Conservation (phyloP, 495 filamentous ascomycete genomes). For the Pyrenopolyporus hunteri region DNA sequence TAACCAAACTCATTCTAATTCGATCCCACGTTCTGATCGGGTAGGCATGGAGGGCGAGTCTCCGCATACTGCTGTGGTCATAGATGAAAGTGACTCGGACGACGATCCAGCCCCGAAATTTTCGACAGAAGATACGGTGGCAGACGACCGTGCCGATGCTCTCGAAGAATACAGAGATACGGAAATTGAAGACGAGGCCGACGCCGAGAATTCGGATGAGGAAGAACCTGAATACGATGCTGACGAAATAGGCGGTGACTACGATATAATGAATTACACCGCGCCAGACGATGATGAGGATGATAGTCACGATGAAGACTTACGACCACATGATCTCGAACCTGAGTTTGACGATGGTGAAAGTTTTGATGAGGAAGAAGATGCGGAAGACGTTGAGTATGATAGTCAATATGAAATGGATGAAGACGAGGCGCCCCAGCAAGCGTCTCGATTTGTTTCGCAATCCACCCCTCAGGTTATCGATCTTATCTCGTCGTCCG, state of each 20-base stretch:
- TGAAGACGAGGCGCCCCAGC: conserved; percentile 17
- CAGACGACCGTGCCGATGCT: conserved; percentile 27
- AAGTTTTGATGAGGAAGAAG: conserved; percentile 42
- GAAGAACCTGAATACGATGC: conserved; percentile 47
- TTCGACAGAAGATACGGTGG: conserved; percentile 29
- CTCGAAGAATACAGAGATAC: conserved; percentile 39
- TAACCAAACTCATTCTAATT: conserved; percentile 18
- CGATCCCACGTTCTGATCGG: conserved; percentile 19
- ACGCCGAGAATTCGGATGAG: conserved; percentile 44
- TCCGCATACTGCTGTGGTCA: conserved; percentile 36
- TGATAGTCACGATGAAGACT: conserved; percentile 46
- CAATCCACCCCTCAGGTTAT: conserved; percentile 45
- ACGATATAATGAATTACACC: conserved; percentile 40
- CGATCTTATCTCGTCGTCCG: conserved; percentile 48
- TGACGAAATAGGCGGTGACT: conserved; percentile 41
- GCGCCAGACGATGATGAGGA: conserved; percentile 46
- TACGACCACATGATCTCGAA: conserved; percentile 25
- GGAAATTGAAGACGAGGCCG: conserved; percentile 35
- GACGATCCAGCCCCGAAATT: conserved; percentile 23
- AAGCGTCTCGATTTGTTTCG: conserved; percentile 1
- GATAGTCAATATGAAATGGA: conserved; percentile 37
- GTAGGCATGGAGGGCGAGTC: conserved; percentile 29
- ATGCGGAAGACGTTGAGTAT: conserved; percentile 31
- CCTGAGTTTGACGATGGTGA: conserved; percentile 38
- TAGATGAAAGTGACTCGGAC: conserved; percentile 38